phyloP scores from a whole-genome alignment of 768 basidiomycete species.

The Tricholoma matsutake region DNA sequence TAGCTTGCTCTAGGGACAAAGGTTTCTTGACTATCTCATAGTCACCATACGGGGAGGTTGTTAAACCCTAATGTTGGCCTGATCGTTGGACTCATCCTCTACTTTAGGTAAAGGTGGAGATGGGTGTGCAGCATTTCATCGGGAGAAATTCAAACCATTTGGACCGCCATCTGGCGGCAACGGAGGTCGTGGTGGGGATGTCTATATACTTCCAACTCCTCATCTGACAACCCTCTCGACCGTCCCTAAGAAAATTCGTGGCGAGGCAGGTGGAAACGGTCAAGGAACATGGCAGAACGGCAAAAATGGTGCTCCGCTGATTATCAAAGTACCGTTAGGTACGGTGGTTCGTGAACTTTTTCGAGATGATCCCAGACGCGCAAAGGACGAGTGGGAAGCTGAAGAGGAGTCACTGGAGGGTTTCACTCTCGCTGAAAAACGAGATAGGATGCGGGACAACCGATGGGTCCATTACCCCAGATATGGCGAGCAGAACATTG shows the following conservation, averaged over 20 bases:
- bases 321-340: slow-evolving; percentile 84
- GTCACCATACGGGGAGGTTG: slow-evolving; percentile 76
- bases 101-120: slow-evolving; percentile 79
- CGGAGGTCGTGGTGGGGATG: slow-evolving; percentile 85
- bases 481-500: slow-evolving; percentile 56
- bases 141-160: slow-evolving; percentile 79
- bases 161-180: slow-evolving; percentile 94
- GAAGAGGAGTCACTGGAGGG: slow-evolving; percentile 58
- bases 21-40: slow-evolving; percentile 79
- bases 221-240: slow-evolving; percentile 75
- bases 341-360: slow-evolving; percentile 82
- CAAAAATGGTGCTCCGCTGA: slow-evolving; percentile 61
- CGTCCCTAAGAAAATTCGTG: slow-evolving; percentile 66
- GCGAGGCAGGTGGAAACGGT: slow-evolving; percentile 65
- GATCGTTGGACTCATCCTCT: neutral
- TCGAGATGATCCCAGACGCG: slow-evolving; percentile 60
- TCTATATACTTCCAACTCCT: slow-evolving; percentile 79
- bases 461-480: slow-evolving; percentile 84
- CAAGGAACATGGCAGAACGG: slow-evolving; percentile 89
- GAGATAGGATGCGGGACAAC: slow-evolving; percentile 56
- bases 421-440: slow-evolving; percentile 45
- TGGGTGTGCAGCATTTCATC: slow-evolving; percentile 91
- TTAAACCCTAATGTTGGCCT: slow-evolving; percentile 11
- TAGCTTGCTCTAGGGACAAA: slow-evolving; percentile 52
- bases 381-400: slow-evolving; percentile 68